Percentiles rank a stretch among this genome's conserved stretches.
Evolutionary conservation across 345 rosid genomes (phyloP).

Genomic region (Citrus maxima): DNA sequence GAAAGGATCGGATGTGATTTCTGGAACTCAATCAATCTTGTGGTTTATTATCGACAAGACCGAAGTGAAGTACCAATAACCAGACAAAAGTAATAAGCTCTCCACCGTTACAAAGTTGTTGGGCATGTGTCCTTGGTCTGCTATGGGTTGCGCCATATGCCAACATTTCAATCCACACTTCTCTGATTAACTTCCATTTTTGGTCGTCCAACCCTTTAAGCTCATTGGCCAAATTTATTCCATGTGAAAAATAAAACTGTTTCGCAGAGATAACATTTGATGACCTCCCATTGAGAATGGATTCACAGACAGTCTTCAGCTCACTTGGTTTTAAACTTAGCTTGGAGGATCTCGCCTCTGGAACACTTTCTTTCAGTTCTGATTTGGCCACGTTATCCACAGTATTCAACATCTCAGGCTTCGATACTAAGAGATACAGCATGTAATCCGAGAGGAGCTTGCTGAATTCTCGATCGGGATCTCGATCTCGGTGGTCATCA

Average conservation of each 20-base stretch:
- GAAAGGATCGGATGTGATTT: too few relatives aligned
- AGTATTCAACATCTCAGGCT: conserved; percentile 49
- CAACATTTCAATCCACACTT: conserved; percentile 61
- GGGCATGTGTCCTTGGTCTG: conserved; percentile 54
- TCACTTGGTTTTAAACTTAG: background rate
- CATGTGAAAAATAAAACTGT: conserved; percentile 10
- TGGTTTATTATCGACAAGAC: conserved; percentile 29
- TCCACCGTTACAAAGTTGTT: conserved; percentile 60
- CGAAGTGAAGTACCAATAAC: conserved; percentile 73
- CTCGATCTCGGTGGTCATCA: background rate
- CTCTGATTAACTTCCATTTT: conserved; percentile 54
- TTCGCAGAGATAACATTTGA: background rate
- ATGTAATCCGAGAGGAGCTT: conserved; percentile 60
- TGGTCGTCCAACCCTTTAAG: background rate
- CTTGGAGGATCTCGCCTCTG: conserved; percentile 25
- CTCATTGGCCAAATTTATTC: conserved; percentile 48
- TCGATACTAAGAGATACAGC: conserved; percentile 51
- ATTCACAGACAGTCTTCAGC: conserved; percentile 16
- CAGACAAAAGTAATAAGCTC: conserved; percentile 62
- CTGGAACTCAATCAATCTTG: too few relatives aligned
- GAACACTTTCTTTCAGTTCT: conserved; percentile 41
- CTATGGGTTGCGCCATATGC: conserved; percentile 60
- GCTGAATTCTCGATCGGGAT: conserved; percentile 24
- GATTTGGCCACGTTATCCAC: conserved; percentile 47
- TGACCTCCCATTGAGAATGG: conserved; percentile 26